Conservation (phyloP, 1,139 yeast species). For the Candida labiduridarum region DNA sequence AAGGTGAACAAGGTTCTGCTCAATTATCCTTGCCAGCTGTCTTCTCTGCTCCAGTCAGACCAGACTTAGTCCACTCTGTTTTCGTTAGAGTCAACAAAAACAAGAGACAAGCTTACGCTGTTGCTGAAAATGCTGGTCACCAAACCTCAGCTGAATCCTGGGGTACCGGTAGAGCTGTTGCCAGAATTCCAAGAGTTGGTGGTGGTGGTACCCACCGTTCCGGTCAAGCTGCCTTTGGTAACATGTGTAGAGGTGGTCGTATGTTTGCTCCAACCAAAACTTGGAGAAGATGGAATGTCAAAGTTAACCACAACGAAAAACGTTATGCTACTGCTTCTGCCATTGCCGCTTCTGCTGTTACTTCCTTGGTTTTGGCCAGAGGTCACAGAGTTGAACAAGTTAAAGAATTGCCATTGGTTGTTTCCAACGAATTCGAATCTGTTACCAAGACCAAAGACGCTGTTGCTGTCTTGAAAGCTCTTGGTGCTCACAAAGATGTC, state of each 20-base stretch:
- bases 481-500: constrained; percentile 99
- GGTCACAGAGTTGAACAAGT: constrained; percentile 99
- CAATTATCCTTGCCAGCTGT: constrained; percentile 97
- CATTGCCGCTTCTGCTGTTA: constrained; percentile 98
- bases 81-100: constrained; percentile 98
- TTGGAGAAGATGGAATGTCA: constrained; percentile 99
- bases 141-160: constrained; percentile 99
- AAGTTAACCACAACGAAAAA: constrained; percentile 99
- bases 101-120: constrained; percentile 99
- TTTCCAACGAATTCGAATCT: constrained; percentile 89
- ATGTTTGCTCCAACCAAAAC: constrained; percentile 99
- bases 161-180: constrained; percentile 99
- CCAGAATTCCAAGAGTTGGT: constrained; percentile 99
- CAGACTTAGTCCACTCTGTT: constrained; percentile 98
- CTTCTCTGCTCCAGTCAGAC: constrained; percentile 99
- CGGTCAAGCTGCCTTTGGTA: constrained; percentile 99
- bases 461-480: constrained; percentile 95
- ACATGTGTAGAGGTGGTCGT: constrained; percentile 99
- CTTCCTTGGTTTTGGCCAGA: constrained; percentile 98
- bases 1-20: constrained; percentile 85
- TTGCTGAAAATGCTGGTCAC: constrained; percentile 98
- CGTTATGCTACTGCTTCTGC: constrained; percentile 99
- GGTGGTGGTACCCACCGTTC: constrained; percentile 99
- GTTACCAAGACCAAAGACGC: constrained; percentile 98
- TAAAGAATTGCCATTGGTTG: constrained; percentile 98